Percentiles rank a stretch among this genome's conserved stretches.
Evolutionary conservation across 2,329 filamentous ascomycete species (phyloP).

Genomic region (Penicillium crustosum): DNA sequence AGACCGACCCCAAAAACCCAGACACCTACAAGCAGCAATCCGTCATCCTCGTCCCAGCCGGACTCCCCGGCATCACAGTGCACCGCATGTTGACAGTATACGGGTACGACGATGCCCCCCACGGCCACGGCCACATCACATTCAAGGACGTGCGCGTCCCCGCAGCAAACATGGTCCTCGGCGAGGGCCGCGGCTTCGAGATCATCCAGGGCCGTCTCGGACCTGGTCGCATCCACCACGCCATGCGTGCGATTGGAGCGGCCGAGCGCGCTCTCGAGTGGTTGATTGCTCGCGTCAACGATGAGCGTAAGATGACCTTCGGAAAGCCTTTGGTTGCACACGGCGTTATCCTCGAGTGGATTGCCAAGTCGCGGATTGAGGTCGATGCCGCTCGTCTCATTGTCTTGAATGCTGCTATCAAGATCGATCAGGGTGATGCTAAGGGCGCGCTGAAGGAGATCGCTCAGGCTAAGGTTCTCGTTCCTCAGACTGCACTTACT

Average conservation of each 20-base stretch:
- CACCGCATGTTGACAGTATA: constrained; percentile 92
- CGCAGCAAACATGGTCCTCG: constrained; percentile 78
- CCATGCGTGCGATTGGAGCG: constrained; percentile 90
- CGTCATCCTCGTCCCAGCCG: constrained; percentile 81
- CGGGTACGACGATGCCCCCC: constrained; percentile 96
- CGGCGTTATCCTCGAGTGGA: constrained; percentile 92
- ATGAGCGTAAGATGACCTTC: constrained; percentile 86
- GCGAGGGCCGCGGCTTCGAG: constrained; percentile 92
- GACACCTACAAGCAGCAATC: constrained; percentile 89
- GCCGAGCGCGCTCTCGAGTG: constrained; percentile 90
- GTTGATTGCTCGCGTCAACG: constrained; percentile 93
- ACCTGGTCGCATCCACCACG: constrained; percentile 94
- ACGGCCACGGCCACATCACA: constrained; percentile 89
- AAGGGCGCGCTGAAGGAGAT: constrained; percentile 92
- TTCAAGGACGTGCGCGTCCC: constrained; percentile 92
- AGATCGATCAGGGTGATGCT: constrained; percentile 85
- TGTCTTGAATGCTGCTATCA: constrained; percentile 91
- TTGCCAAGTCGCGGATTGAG: constrained; percentile 87
- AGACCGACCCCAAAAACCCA: constrained; percentile 72
- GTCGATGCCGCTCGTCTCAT: constrained; percentile 88
- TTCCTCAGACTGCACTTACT: constrained; percentile 75
- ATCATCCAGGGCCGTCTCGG: constrained; percentile 97
- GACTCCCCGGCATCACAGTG: constrained; percentile 82
- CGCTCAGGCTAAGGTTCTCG: constrained; percentile 89
- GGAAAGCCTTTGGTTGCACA: constrained; percentile 84